Percentiles rank a stretch among this genome's conserved stretches.
phyloP scores from a whole-genome alignment of 2,329 filamentous ascomycete genomes.

The Aspergillus caelatus region DNA sequence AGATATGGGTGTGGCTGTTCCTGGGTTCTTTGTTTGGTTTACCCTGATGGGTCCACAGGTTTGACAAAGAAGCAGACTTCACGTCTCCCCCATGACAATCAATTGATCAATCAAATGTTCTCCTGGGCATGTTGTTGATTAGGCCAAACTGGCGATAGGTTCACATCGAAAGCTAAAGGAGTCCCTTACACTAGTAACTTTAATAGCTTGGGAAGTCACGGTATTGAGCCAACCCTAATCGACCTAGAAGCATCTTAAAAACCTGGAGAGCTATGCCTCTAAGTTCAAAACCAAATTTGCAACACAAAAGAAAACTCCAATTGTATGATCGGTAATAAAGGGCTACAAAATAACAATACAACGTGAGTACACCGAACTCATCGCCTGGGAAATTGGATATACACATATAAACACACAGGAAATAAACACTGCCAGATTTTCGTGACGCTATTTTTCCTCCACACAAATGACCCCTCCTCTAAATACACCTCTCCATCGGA shows the following conservation, averaged over 20 bases:
- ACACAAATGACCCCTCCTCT: slow-evolving; percentile 6
- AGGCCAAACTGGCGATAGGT: too few relatives aligned
- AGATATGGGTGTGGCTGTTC: neutral
- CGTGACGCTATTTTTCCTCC: slow-evolving; percentile 34
- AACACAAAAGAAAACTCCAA: slow-evolving; percentile 31
- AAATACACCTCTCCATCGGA: neutral
- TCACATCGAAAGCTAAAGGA: neutral
- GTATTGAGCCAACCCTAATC: neutral
- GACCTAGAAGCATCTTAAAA: neutral
- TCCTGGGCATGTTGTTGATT: neutral
- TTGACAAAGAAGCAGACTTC: neutral
- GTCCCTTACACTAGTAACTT: neutral
- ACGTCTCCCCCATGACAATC: neutral
- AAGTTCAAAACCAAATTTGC: neutral
- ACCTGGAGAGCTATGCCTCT: slow-evolving; percentile 4
- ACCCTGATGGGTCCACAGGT: neutral
- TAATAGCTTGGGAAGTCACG: neutral
- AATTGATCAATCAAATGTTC: neutral
- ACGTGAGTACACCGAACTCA: slow-evolving; percentile 39
- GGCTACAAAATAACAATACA: slow-evolving; percentile 30
- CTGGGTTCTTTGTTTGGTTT: neutral
- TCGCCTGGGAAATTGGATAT: slow-evolving; percentile 44
- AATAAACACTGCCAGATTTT: slow-evolving; percentile 32
- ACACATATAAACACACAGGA: slow-evolving; percentile 40
- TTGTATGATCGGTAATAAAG: slow-evolving; percentile 30